Conservation (phyloP, 331 rosid species). For the Pyracantha coccinea region DNA sequence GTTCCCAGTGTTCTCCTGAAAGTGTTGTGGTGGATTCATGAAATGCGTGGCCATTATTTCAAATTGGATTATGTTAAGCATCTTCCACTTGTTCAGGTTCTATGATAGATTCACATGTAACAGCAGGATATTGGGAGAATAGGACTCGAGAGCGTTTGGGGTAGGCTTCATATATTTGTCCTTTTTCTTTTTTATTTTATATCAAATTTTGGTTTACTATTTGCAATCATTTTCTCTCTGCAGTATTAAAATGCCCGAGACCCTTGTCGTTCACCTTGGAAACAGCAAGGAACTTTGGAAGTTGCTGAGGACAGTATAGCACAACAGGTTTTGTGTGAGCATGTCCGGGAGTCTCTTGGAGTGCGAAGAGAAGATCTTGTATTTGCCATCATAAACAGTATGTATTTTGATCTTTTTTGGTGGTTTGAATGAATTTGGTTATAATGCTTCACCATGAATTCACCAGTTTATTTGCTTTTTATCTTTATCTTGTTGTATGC, state of each 20-base stretch:
- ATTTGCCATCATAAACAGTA: slow-evolving; percentile 35
- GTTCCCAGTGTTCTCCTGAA: slow-evolving; percentile 23
- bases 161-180: slow-evolving; percentile 5
- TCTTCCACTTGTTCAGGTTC: slow-evolving; percentile 25
- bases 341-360: slow-evolving; percentile 33
- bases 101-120: slow-evolving; percentile 32
- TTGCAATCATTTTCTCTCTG: background rate
- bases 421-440: background rate
- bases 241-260: slow-evolving; percentile 31
- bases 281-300: slow-evolving; percentile 34
- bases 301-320: slow-evolving; percentile 30
- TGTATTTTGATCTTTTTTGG: background rate
- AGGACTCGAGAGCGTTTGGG: slow-evolving; percentile 27
- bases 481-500: background rate
- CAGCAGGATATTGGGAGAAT: slow-evolving; percentile 30
- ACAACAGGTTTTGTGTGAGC: slow-evolving; percentile 30
- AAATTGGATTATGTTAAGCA: slow-evolving; percentile 31
- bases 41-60: slow-evolving; percentile 35
- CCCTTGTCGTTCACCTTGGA: slow-evolving; percentile 32
- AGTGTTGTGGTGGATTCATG: slow-evolving; percentile 38
- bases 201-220: background rate
- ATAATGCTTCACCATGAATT: background rate
- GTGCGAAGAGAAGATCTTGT: slow-evolving; percentile 26
- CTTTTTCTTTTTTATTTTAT: background rate
- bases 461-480: background rate